A percentile compares a stretch with the other conserved stretches of the same genome.
Conservation (phyloP, 2,329 filamentous ascomycete species). For the Dactylellina parvicollis region DNA sequence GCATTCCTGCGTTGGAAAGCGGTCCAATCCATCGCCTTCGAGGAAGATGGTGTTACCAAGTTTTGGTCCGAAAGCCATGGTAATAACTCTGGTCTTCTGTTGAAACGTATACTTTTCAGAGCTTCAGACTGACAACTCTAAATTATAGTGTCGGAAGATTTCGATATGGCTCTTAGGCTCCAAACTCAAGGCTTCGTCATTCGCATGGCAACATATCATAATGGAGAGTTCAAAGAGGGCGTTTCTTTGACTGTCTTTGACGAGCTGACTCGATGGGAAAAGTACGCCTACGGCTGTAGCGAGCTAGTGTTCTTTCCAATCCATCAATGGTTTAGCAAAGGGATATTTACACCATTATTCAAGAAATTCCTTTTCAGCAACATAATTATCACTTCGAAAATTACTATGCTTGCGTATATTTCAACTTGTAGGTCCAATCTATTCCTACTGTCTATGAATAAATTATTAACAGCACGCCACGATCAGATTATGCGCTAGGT, state of each 20-base stretch:
- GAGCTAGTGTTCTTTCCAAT: slow-evolving; percentile 77
- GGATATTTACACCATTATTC: slow-evolving; percentile 75
- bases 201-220: slow-evolving; percentile 74
- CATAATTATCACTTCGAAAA: slow-evolving; percentile 73
- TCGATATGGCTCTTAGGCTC: slow-evolving; percentile 77
- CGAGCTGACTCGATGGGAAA: slow-evolving; percentile 77
- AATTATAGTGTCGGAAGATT: slow-evolving; percentile 74
- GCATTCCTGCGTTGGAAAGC: slow-evolving; percentile 77
- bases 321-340: slow-evolving; percentile 69
- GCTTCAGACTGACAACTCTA: no score
- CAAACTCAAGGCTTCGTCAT: slow-evolving; percentile 76
- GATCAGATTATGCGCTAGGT: slow-evolving; percentile 21
- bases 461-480: background rate
- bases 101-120: no score
- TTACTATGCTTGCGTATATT: slow-evolving; percentile 77
- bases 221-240: slow-evolving; percentile 74
- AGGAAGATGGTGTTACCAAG: slow-evolving; percentile 70
- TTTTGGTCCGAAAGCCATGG: slow-evolving; percentile 78
- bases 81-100: no score
- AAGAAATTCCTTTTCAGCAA: slow-evolving; percentile 69
- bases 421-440: slow-evolving; percentile 74
- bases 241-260: slow-evolving; percentile 79
- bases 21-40: slow-evolving; percentile 69
- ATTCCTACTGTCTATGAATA: no score
- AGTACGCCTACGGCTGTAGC: slow-evolving; percentile 69